Conservation (phyloP, 495 filamentous ascomycete genomes). For the Penicillium canescens region DNA sequence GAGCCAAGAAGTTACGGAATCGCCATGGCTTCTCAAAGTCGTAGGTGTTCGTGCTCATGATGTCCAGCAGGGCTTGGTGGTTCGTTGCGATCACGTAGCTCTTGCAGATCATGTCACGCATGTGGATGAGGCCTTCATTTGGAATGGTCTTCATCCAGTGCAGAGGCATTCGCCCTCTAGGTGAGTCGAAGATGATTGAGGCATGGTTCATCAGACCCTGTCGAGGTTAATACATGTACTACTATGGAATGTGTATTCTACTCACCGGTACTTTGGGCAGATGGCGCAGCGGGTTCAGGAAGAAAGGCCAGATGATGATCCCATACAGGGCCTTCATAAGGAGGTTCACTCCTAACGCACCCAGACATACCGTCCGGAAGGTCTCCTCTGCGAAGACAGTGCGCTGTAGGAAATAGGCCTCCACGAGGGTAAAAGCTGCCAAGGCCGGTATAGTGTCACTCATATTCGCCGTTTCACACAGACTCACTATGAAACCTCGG, state of each 20-base stretch:
- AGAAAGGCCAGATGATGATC: slow-evolving; percentile 65
- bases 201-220: slow-evolving; percentile 59
- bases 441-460: slow-evolving; percentile 17
- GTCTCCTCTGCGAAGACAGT: slow-evolving; percentile 25
- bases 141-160: slow-evolving; percentile 73
- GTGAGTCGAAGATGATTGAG: slow-evolving; percentile 50
- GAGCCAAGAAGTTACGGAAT: slow-evolving; percentile 55
- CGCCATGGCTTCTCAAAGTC: slow-evolving; percentile 54
- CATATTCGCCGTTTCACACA: too few relatives aligned
- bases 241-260: slow-evolving; percentile 3
- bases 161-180: slow-evolving; percentile 60
- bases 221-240: neutral
- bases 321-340: slow-evolving; percentile 41
- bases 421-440: slow-evolving; percentile 23
- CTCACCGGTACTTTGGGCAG: slow-evolving; percentile 59
- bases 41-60: slow-evolving; percentile 56
- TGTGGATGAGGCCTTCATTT: slow-evolving; percentile 86
- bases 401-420: slow-evolving; percentile 34
- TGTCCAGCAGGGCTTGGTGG: slow-evolving; percentile 49
- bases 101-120: slow-evolving; percentile 48
- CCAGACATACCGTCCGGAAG: slow-evolving; percentile 23
- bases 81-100: slow-evolving; percentile 41
- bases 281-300: slow-evolving; percentile 69
- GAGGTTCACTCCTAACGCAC: slow-evolving; percentile 27
- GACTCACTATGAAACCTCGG: too few relatives aligned